Conservation (phyloP, 768 basidiomycete species). For the Tulasnella sp. region DNA sequence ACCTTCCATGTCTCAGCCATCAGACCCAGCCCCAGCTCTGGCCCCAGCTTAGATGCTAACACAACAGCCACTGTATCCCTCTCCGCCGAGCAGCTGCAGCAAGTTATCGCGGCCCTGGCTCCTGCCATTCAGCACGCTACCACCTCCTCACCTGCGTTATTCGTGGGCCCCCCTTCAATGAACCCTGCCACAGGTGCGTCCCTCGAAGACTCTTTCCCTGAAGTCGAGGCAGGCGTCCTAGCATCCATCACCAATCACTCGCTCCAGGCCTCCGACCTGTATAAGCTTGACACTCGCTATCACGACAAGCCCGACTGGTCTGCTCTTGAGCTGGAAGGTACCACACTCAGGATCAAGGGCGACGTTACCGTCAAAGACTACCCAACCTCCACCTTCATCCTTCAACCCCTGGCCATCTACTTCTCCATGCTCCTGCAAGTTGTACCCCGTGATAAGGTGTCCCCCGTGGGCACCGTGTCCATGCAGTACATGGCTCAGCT, state of each 20-base stretch:
- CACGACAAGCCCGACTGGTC: slow-evolving; percentile 17
- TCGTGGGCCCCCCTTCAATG: background rate
- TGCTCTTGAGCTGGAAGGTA: slow-evolving; percentile 13
- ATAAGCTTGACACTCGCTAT: slow-evolving; percentile 16
- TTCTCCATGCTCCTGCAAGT: slow-evolving; percentile 13
- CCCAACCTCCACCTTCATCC: slow-evolving; percentile 14
- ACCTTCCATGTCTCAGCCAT: no score
- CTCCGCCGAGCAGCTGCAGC: background rate
- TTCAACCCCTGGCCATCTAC: slow-evolving; percentile 19
- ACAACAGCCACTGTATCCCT: background rate
- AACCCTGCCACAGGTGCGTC: background rate
- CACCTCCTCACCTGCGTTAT: background rate
- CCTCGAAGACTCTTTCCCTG: slow-evolving; percentile 16
- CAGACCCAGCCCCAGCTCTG: background rate
- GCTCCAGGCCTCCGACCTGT: slow-evolving; percentile 19
- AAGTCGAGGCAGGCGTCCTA: slow-evolving; percentile 19
- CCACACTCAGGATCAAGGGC: slow-evolving; percentile 10
- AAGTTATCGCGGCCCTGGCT: background rate
- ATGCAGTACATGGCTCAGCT: slow-evolving; percentile 14
- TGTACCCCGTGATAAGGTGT: background rate
- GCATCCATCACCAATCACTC: no score
- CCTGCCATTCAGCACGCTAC: no score
- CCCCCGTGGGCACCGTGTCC: background rate
- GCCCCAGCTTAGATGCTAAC: background rate
- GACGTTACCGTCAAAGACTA: slow-evolving; percentile 18